These are phyloP conservation scores for Cetraspora pellucida DNA, from an alignment of 192 early-diverging fungal species.

Conservation along the genomic window DNA sequence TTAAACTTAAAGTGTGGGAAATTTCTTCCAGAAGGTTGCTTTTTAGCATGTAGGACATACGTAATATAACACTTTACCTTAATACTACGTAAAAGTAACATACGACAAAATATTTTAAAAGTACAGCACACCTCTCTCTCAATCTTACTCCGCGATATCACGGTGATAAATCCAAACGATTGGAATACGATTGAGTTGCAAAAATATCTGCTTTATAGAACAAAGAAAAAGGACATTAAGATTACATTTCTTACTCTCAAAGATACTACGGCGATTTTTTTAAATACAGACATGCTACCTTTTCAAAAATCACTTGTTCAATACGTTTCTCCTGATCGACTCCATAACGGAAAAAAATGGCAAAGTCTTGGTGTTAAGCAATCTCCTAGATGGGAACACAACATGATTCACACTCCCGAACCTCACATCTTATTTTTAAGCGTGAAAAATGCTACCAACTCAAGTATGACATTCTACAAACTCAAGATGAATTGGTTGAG, in stretches of 20 bases:
- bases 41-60: too few species aligned
- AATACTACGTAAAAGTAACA: too few species aligned
- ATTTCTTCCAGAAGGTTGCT: too few species aligned
- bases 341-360: slow-evolving; percentile 53
- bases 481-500: neutral
- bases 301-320: slow-evolving; percentile 44
- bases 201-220: neutral
- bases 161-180: too few species aligned
- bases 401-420: slow-evolving; percentile 56
- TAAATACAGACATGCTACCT: slow-evolving; percentile 45
- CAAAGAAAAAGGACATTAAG: neutral
- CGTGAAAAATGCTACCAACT: slow-evolving; percentile 49
- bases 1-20: too few species aligned
- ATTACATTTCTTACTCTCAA: neutral
- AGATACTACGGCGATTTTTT: neutral
- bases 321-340: slow-evolving; percentile 39
- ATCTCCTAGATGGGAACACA: slow-evolving; percentile 55
- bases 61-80: too few species aligned
- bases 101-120: too few species aligned
- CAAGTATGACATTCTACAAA: slow-evolving; percentile 37
- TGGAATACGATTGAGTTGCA: too few species aligned
- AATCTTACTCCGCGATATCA: too few species aligned
- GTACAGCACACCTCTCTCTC: too few species aligned
- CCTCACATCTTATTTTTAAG: slow-evolving; percentile 55
- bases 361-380: slow-evolving; percentile 47